Evolutionary conservation across 1,284 basidiomycete genomes (phyloP).

Genomic region (Inonotus hispidus): DNA sequence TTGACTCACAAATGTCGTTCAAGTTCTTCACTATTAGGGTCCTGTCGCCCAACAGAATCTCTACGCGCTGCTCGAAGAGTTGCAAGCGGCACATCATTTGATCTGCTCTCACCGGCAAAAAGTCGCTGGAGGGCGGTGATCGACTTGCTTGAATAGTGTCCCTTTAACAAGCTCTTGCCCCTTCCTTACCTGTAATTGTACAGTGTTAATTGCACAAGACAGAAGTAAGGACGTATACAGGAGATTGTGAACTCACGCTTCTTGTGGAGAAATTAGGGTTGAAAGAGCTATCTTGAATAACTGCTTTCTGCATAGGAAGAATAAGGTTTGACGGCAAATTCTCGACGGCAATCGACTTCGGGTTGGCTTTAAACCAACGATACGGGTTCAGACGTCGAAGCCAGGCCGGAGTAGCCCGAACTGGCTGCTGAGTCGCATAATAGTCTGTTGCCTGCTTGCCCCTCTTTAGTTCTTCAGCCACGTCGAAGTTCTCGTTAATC

Average conservation of each 20-base stretch:
- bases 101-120: conserved; percentile 56
- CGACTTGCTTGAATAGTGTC: conserved; percentile 51
- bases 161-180: conserved; percentile 29
- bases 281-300: conserved; percentile 58
- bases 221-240: neutral
- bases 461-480: conserved; percentile 89
- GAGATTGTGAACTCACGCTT: conserved; percentile 7
- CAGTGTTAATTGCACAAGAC: neutral
- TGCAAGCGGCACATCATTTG: conserved; percentile 58
- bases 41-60: conserved; percentile 37
- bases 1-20: conserved; percentile 63
- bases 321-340: conserved; percentile 68
- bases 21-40: conserved; percentile 53
- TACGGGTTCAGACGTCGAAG: conserved; percentile 84
- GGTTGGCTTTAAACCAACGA: conserved; percentile 68
- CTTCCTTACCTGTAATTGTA: conserved; percentile 22
- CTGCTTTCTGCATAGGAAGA: conserved; percentile 68
- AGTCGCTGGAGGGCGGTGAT: conserved; percentile 57
- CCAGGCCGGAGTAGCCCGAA: conserved; percentile 59
- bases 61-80: conserved; percentile 43
- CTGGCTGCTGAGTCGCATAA: conserved; percentile 51
- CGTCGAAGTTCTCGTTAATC: conserved; percentile 95
- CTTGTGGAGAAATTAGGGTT: conserved; percentile 6
- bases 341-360: conserved; percentile 69
- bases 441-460: conserved; percentile 74